A percentile compares a stretch with the other conserved stretches of the same genome.
phyloP scores from a whole-genome alignment of 768 basidiomycete genomes.

The Amanita inopinata region DNA sequence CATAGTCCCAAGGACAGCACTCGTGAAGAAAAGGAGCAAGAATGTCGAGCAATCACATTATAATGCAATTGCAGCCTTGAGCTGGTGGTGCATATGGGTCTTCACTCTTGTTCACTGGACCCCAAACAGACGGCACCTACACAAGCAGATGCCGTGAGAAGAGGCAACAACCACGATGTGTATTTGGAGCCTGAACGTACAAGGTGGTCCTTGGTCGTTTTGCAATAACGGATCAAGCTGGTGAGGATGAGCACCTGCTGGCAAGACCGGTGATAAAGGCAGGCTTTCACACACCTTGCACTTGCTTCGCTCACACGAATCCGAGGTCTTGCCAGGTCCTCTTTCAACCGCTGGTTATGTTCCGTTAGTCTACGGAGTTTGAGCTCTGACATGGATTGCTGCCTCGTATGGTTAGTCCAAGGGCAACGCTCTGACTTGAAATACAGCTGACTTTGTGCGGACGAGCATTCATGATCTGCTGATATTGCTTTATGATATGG shows the following conservation, averaged over 20 bases:
- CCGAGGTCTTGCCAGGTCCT: constrained; percentile 84
- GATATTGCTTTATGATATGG: constrained; percentile 1
- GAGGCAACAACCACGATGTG: constrained; percentile 9
- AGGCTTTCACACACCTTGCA: constrained; percentile 48
- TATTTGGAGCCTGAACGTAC: constrained; percentile 34
- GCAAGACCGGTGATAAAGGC: background rate
- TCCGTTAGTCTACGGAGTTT: constrained; percentile 90
- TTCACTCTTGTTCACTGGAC: constrained; percentile 78
- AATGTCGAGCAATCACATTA: constrained; percentile 39
- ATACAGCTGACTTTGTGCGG: constrained; percentile 50
- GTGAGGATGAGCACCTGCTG: constrained; percentile 5
- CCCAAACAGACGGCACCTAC: constrained; percentile 92
- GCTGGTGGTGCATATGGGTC: constrained; percentile 88
- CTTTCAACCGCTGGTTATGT: constrained; percentile 85
- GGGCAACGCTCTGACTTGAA: constrained; percentile 6
- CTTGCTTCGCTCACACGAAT: constrained; percentile 89
- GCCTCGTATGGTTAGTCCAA: constrained; percentile 10
- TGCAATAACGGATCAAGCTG: constrained; percentile 91
- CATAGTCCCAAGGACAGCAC: background rate
- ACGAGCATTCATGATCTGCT: constrained; percentile 53
- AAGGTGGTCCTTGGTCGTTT: constrained; percentile 83
- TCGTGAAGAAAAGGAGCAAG: constrained; percentile 4
- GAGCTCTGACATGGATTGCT: constrained; percentile 96
- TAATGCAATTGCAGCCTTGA: constrained; percentile 58
- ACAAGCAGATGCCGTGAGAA: constrained; percentile 9